Base-by-base conservation (phyloP, 345 rosid genomes). In the Populus simonii region DNA sequence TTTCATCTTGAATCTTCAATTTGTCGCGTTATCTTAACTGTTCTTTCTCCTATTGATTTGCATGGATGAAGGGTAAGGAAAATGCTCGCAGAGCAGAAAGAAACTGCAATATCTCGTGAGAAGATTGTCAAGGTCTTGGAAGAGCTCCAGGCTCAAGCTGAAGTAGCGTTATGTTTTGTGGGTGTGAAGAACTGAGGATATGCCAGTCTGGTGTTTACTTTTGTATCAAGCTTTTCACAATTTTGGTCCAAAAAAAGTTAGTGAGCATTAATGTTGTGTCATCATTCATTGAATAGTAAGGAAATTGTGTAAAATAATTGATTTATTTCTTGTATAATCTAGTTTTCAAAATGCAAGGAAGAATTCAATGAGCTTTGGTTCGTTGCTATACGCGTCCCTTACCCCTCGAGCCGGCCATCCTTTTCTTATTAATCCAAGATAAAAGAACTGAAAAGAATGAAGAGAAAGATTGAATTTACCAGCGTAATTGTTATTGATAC, bases 121-220 rank as follows among this genome's bases (percentile, higher is more conserved):
- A 89, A 86, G 81, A 81, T 94, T 59, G 90, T 92, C 8, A 90
- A 93, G 89, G 91, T 90, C 72, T 87, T 93, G 86, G 93, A 92
- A 84, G 98, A 96, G 87, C 92, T 93, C 72, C 97, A 93, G 78
- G 96, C 96, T 41, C 91, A 90, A 84, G 98, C 99, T n/a, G 97
- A 95, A 89, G 96, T 95, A 78, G 97, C 97, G 71, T 79, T 95
- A 70, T 95, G 99, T 87, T 95, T 95, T 87, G 91, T 90, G 7
- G 91, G 93, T 4, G 85, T 91, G 74, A 92, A 95, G 87, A 87
- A 86, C 57, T 93, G 84, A 84, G 74, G 22, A 27, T 65, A 73
- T 17, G 18, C n/a, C 53, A 16, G 7, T 27, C 27, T 27, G 27
- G 23, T 16, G 16, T 1, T 18, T 68, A n/a, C 71, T 70, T 31